Conservation (phyloP, 2,329 filamentous ascomycete genomes). For the Fusarium anthophilum region DNA sequence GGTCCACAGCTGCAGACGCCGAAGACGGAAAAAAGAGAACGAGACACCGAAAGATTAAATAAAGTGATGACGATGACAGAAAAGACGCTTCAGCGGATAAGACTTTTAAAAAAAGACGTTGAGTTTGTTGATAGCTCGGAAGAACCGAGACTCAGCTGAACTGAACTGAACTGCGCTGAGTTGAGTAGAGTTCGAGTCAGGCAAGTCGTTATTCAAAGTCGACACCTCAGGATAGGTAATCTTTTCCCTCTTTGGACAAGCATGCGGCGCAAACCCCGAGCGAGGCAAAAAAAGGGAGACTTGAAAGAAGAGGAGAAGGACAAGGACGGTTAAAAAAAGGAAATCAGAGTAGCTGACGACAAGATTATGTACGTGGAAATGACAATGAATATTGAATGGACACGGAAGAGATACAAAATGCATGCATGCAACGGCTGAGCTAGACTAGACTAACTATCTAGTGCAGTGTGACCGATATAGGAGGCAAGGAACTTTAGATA, state of each 20-base stretch:
- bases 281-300: background rate
- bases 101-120: background rate
- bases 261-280: slow-evolving; percentile 1
- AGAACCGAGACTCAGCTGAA: slow-evolving; percentile 1
- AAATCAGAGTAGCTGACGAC: background rate
- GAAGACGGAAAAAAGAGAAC: background rate
- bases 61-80: slow-evolving; percentile 8
- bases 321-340: background rate
- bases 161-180: background rate
- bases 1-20: slow-evolving; percentile 11
- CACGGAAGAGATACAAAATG: background rate
- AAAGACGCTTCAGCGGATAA: background rate
- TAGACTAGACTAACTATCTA: background rate
- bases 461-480: slow-evolving; percentile 2
- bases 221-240: slow-evolving; percentile 33
- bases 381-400: background rate
- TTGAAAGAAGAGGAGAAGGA: background rate
- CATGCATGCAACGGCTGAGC: background rate
- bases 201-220: slow-evolving; percentile 18
- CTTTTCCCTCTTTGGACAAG: slow-evolving; percentile 19
- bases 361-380: background rate
- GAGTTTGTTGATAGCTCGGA: slow-evolving; percentile 6
- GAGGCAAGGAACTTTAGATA: slow-evolving; percentile 17
- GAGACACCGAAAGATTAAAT: background rate
- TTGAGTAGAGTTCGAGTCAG: slow-evolving; percentile 5